Evolutionary conservation across 306 rosid species (phyloP).

Genomic region (Chamaecrista fasciculata): DNA sequence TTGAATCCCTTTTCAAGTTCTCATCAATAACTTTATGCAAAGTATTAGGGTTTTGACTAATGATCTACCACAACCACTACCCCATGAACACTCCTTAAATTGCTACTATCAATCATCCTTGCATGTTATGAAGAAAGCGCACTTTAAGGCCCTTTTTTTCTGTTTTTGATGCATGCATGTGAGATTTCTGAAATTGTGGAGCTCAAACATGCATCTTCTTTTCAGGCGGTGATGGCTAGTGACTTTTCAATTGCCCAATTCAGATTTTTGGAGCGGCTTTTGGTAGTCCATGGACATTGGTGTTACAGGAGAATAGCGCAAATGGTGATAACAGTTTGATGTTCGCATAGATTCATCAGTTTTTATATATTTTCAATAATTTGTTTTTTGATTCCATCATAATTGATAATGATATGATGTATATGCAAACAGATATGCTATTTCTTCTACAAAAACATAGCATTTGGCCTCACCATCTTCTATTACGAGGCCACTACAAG

Average conservation of each 20-base stretch:
- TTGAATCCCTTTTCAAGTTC: background rate
- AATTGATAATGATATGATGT: constrained; percentile 5
- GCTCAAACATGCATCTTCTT: constrained; percentile 34
- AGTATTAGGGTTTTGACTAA: constrained; percentile 14
- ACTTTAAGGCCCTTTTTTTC: background rate
- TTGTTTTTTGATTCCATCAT: background rate
- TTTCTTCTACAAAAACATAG: constrained; percentile 98
- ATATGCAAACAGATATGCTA: constrained; percentile 88
- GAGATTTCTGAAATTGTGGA: constrained; percentile 19
- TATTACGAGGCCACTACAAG: constrained; percentile 93
- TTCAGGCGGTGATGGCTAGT: constrained; percentile 99
- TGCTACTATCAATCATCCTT: constrained; percentile 5
- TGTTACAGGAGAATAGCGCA: constrained; percentile 99
- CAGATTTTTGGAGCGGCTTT: constrained; percentile 91
- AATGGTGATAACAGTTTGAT: constrained; percentile 59
- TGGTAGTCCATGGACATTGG: constrained; percentile 99
- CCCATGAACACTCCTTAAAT: background rate
- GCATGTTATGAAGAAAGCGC: constrained; percentile 9
- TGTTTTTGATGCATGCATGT: constrained; percentile 24
- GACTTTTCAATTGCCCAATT: constrained; percentile 93
- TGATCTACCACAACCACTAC: background rate
- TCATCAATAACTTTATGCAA: constrained; percentile 1
- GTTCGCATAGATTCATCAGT: no score
- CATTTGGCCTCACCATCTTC: constrained; percentile 94
- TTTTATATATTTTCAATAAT: background rate